Conservation (phyloP, 2,329 filamentous ascomycete species). For the Cytospora schulzeri region DNA sequence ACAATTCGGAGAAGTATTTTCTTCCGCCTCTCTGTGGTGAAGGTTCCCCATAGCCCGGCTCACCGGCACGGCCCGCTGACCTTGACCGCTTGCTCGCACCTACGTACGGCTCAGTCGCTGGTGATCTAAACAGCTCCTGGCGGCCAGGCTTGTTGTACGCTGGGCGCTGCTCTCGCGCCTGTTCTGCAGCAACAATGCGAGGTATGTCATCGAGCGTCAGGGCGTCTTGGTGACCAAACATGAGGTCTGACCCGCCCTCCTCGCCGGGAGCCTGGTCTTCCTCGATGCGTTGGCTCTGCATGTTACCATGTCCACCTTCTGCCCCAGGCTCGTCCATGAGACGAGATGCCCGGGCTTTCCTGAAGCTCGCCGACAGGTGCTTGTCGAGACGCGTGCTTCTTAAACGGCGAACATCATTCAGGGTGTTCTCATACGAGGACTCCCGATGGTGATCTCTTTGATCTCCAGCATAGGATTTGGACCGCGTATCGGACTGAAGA, state of each 20-base stretch:
- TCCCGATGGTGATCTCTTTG: slow-evolving; percentile 61
- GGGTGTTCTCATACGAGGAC: slow-evolving; percentile 89
- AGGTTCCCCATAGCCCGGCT: slow-evolving; percentile 54
- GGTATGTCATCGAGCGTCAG: slow-evolving; percentile 96
- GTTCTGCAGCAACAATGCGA: slow-evolving; percentile 91
- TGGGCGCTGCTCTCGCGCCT: slow-evolving; percentile 86
- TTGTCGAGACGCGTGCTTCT: slow-evolving; percentile 94
- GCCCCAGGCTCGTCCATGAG: slow-evolving; percentile 87
- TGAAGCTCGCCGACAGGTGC: slow-evolving; percentile 88
- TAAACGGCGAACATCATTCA: slow-evolving; percentile 90
- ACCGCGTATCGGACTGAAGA: slow-evolving; percentile 67
- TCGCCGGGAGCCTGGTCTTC: slow-evolving; percentile 74
- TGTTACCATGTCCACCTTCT: slow-evolving; percentile 56
- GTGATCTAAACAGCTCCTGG: slow-evolving; percentile 64
- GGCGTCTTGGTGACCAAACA: slow-evolving; percentile 87
- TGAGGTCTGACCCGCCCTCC: slow-evolving; percentile 74
- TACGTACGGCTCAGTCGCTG: slow-evolving; percentile 63
- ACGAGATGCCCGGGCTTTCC: slow-evolving; percentile 84
- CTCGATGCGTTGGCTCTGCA: slow-evolving; percentile 70
- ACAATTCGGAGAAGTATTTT: slow-evolving; percentile 94
- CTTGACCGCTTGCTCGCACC: slow-evolving; percentile 69
- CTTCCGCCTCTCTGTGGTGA: slow-evolving; percentile 61
- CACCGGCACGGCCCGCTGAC: slow-evolving; percentile 54
- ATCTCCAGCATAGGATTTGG: slow-evolving; percentile 72
- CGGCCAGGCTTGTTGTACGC: slow-evolving; percentile 72